Percentiles rank a stretch among this genome's conserved stretches.
Evolutionary conservation across 202 grass and related monocot genomes (phyloP).

Genomic region (Setaria italica): DNA sequence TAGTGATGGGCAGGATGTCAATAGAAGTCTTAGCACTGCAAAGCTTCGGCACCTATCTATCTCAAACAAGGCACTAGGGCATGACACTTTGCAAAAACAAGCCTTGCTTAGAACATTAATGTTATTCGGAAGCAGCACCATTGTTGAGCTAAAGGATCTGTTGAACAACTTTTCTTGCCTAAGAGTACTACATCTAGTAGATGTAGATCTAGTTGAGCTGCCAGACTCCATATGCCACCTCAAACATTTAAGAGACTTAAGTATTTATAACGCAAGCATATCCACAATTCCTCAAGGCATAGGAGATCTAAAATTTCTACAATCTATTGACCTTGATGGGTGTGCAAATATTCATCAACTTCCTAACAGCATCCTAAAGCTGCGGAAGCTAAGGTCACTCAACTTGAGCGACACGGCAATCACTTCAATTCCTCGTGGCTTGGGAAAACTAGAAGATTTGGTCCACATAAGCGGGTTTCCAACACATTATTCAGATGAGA

Average conservation of each 20-base stretch:
- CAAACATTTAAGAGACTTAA: slow-evolving; percentile 16
- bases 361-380: slow-evolving; percentile 2
- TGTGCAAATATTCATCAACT: background rate
- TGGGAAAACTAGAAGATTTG: slow-evolving; percentile 18
- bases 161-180: background rate
- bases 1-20: background rate
- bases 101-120: background rate
- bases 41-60: slow-evolving; percentile 30
- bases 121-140: background rate
- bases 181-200: background rate
- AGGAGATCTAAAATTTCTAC: slow-evolving; percentile 15
- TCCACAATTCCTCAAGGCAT: background rate
- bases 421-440: slow-evolving; percentile 16
- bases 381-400: slow-evolving; percentile 2
- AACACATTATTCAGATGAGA: background rate
- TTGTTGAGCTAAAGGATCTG: background rate
- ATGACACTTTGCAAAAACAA: background rate
- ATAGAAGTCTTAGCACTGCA: background rate
- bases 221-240: slow-evolving; percentile 19
- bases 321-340: fast-evolving
- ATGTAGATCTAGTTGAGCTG: background rate
- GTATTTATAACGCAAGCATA: background rate
- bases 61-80: background rate
- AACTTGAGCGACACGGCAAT: background rate
- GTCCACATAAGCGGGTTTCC: background rate